These are phyloP conservation scores for Chaetomidium leptoderma DNA, from an alignment of 495 filamentous ascomycete genomes.

Conservation along the genomic window DNA sequence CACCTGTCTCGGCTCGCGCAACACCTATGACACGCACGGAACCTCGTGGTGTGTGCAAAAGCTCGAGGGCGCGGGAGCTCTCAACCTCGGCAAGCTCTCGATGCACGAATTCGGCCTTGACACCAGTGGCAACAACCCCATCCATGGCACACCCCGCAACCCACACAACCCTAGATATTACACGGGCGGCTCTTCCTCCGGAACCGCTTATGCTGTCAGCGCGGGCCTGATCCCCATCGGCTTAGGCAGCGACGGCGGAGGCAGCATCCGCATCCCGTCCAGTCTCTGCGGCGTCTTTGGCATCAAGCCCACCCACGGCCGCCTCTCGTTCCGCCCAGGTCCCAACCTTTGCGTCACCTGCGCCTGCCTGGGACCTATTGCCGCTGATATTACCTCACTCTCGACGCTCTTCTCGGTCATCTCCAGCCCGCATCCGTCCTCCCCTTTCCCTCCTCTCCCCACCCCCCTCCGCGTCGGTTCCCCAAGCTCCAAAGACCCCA, in stretches of 20 bases:
- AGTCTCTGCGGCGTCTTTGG: constrained; percentile 78
- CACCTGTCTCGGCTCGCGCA: constrained; percentile 56
- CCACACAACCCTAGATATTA: constrained; percentile 72
- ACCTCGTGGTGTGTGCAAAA: constrained; percentile 68
- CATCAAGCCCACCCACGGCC: constrained; percentile 72
- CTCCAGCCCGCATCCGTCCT: constrained; percentile 61
- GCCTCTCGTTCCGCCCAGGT: constrained; percentile 61
- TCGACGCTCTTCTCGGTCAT: constrained; percentile 68
- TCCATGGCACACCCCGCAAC: constrained; percentile 72
- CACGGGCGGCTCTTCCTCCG: constrained; percentile 78
- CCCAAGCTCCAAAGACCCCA: constrained; percentile 14
- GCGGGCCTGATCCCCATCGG: constrained; percentile 75
- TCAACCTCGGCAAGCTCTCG: constrained; percentile 72
- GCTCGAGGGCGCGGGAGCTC: constrained; percentile 67
- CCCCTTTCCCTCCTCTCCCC: constrained; percentile 41
- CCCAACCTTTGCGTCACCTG: constrained; percentile 56
- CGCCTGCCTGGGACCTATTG: constrained; percentile 68
- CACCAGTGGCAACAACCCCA: constrained; percentile 79
- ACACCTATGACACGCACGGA: constrained; percentile 42
- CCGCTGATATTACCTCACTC: constrained; percentile 68
- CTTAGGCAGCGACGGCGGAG: constrained; percentile 76
- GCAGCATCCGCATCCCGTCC: constrained; percentile 73
- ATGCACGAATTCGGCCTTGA: constrained; percentile 85
- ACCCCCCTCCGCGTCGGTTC: constrained; percentile 8
- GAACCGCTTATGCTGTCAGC: constrained; percentile 68